These are phyloP conservation scores for Nothophytophthora sp. DNA, from an alignment of 352 stramenopile genomes.

Conservation along the genomic window DNA sequence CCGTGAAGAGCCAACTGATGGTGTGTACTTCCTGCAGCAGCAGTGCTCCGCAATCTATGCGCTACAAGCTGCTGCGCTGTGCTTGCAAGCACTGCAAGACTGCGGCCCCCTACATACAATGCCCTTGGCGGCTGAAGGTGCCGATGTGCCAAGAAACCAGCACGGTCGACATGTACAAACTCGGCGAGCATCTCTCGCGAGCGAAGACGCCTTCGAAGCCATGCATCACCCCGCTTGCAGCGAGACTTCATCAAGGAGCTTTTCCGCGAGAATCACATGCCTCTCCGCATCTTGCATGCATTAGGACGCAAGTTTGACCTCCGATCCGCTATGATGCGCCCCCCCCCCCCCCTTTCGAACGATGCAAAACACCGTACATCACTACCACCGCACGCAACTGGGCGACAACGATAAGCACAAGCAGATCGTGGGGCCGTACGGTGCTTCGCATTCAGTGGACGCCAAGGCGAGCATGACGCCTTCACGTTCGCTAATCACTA, in stretches of 20 bases:
- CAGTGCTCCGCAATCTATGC: conserved; percentile 4
- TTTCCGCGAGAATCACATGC: conserved; percentile 2
- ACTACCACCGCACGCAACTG: not conserved
- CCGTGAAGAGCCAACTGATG: conserved; percentile 5
- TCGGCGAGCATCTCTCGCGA: not conserved
- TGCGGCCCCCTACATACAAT: not conserved
- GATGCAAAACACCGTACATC: conserved; percentile 12
- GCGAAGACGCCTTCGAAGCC: not conserved
- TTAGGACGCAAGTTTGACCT: conserved; percentile 1
- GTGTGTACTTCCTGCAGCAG: conserved; percentile 4
- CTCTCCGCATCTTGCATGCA: conserved; percentile 5
- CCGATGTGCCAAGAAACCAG: conserved; percentile 2
- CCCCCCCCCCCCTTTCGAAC: conserved; percentile 1
- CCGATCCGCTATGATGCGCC: not conserved
- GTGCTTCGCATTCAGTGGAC: not conserved
- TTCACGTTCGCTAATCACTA: conserved; percentile 5
- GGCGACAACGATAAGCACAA: conserved; percentile 5
- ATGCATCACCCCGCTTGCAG: not conserved
- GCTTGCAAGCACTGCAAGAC: conserved; percentile 4
- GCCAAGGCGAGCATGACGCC: conserved; percentile 5
- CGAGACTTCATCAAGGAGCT: conserved; percentile 10
- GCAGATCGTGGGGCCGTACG: not conserved
- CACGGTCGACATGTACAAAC: conserved; percentile 1
- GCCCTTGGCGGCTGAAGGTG: conserved; percentile 7
- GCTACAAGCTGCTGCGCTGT: conserved; percentile 4